Percentiles rank a stretch among this genome's conserved stretches.
These are phyloP conservation scores for Triangularia setosa DNA, from an alignment of 2,329 filamentous ascomycete genomes.

Conservation along the genomic window DNA sequence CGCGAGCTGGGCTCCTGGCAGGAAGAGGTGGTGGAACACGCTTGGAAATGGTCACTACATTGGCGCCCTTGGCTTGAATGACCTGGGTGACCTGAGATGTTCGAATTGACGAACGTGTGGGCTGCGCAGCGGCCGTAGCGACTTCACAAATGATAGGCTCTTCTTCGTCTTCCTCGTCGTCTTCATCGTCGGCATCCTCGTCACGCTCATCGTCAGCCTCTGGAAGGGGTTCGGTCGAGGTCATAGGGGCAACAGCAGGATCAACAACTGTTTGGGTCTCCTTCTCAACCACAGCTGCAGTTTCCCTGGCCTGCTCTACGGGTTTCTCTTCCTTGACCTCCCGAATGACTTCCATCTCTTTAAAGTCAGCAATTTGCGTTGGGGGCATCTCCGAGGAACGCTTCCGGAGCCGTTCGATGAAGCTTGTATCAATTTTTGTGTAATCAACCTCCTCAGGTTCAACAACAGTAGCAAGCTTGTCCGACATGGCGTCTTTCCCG, in stretches of 20 bases:
- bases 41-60: conserved; percentile 77
- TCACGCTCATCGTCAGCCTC: conserved; percentile 32
- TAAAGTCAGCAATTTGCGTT: neutral
- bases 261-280: neutral
- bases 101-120: conserved; percentile 54
- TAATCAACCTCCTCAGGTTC: conserved; percentile 55
- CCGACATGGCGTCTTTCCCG: conserved; percentile 39
- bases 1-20: conserved; percentile 67
- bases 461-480: conserved; percentile 39
- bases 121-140: conserved; percentile 52
- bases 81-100: conserved; percentile 64
- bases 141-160: conserved; percentile 69
- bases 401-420: conserved; percentile 44
- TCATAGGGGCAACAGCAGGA: conserved; percentile 25
- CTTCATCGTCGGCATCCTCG: conserved; percentile 43
- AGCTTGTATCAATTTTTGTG: conserved; percentile 53
- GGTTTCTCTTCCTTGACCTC: conserved; percentile 7
- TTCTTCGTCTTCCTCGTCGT: conserved; percentile 51
- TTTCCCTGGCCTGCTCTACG: neutral
- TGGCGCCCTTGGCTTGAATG: conserved; percentile 67
- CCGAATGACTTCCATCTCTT: conserved; percentile 1
- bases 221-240: conserved; percentile 24
- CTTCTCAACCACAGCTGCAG: neutral
- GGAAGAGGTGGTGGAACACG: conserved; percentile 74
- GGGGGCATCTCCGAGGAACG: conserved; percentile 14